phyloP scores from a whole-genome alignment of 306 rosid genomes.

The Castanospermum australe region DNA sequence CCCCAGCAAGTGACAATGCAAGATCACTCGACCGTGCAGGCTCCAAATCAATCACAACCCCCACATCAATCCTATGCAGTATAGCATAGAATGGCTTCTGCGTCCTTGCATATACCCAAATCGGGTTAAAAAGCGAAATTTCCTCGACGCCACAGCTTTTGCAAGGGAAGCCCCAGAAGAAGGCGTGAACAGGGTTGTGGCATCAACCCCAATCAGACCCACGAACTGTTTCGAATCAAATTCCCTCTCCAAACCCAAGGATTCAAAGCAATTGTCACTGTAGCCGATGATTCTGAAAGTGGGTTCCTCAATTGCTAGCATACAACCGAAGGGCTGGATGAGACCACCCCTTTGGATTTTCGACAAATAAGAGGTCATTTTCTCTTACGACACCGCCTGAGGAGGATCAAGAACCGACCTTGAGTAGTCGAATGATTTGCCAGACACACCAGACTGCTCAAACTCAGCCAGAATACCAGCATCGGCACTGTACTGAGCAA shows the following conservation, averaged over 20 bases:
- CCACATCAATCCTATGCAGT: constrained; percentile 81
- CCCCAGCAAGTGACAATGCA: constrained; percentile 74
- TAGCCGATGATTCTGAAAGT: constrained; percentile 52
- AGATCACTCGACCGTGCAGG: constrained; percentile 64
- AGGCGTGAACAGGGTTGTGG: constrained; percentile 61
- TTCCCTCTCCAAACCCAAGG: constrained; percentile 51
- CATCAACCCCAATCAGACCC: constrained; percentile 63
- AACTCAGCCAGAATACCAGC: constrained; percentile 65
- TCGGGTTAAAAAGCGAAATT: constrained; percentile 64
- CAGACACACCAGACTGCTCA: constrained; percentile 62
- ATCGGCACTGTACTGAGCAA: constrained; percentile 65
- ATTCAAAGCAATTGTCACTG: constrained; percentile 67
- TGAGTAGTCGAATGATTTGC: constrained; percentile 69
- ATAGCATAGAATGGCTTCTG: constrained; percentile 82
- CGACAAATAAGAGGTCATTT: constrained; percentile 54
- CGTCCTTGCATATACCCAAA: constrained; percentile 62
- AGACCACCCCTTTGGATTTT: constrained; percentile 78
- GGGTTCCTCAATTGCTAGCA: constrained; percentile 66
- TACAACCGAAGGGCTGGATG: constrained; percentile 75
- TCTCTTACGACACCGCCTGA: constrained; percentile 55
- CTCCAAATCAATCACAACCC: constrained; percentile 83
- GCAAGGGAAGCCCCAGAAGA: constrained; percentile 63
- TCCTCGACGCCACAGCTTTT: constrained; percentile 59
- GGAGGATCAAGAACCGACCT: constrained; percentile 46
- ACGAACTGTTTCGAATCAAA: constrained; percentile 14